A percentile compares a stretch with the other conserved stretches of the same genome.
Evolutionary conservation across 2,329 filamentous ascomycete species (phyloP).

Genomic region (Cucurbitaria berberidis): DNA sequence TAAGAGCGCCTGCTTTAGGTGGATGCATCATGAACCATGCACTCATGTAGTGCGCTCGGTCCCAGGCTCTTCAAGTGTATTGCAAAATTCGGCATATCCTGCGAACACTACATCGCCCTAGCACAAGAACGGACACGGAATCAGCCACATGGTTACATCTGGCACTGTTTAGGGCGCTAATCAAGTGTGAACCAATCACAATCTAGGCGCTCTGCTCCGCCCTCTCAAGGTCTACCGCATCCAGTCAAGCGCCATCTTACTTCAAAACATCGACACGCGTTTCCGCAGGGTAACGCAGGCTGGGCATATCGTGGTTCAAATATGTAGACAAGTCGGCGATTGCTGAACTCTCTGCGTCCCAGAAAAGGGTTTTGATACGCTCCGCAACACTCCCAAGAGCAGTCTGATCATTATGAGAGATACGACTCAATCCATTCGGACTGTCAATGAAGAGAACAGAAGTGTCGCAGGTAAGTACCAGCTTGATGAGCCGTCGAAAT

Average conservation of each 20-base stretch:
- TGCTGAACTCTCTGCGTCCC: background rate
- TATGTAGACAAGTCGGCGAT: background rate
- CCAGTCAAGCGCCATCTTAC: background rate
- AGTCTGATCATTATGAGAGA: background rate
- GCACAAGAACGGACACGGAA: background rate
- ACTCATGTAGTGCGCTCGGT: too few relatives aligned
- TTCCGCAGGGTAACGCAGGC: background rate
- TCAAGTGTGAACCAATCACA: background rate
- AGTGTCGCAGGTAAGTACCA: background rate
- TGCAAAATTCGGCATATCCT: background rate
- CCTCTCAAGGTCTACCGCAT: constrained; percentile 5
- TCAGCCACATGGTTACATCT: background rate
- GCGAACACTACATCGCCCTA: background rate
- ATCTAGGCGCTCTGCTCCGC: constrained; percentile 1
- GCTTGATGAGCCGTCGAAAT: background rate
- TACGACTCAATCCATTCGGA: background rate
- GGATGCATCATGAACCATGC: too few relatives aligned
- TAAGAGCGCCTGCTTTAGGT: too few relatives aligned
- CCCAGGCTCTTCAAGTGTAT: background rate
- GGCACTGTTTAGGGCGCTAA: background rate
- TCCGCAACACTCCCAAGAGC: background rate
- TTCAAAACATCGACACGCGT: background rate
- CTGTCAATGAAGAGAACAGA: background rate
- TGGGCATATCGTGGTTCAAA: background rate
- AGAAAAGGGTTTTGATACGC: background rate